Conservation (phyloP, 164 flowering plant species). For the Nymphaea thermarum region DNA sequence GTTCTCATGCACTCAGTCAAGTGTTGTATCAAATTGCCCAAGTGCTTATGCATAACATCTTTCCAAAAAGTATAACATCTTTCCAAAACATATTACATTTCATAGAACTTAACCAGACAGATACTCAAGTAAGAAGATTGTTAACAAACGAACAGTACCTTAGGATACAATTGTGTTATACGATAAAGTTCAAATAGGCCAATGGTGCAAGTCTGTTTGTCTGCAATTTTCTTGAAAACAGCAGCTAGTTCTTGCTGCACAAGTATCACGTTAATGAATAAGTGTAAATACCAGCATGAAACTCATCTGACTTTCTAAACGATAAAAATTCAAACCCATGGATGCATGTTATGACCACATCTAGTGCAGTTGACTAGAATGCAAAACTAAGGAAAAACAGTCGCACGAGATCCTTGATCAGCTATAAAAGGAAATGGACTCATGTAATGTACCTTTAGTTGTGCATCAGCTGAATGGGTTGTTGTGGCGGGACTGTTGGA, state of each 20-base stretch:
- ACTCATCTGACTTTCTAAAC: background rate
- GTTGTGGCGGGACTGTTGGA: conserved; percentile 65
- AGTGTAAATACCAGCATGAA: background rate
- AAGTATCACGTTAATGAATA: background rate
- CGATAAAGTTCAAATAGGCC: conserved; percentile 89
- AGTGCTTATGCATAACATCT: no score
- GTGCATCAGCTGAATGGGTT: conserved; percentile 93
- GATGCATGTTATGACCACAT: background rate
- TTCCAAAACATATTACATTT: no score
- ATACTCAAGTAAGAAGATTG: no score
- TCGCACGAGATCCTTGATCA: no score
- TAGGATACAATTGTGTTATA: conserved; percentile 86
- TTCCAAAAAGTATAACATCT: no score
- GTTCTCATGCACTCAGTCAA: no score
- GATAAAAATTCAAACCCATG: background rate
- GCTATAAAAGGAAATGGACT: background rate
- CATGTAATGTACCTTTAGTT: conserved; percentile 52
- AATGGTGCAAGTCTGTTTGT: conserved; percentile 91
- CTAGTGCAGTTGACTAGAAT: no score
- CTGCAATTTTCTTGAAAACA: conserved; percentile 97
- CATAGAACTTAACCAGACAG: no score
- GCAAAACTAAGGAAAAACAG: no score
- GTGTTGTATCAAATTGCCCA: no score
- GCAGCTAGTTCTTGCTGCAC: conserved; percentile 97
- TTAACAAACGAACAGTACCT: conserved; percentile 27